A percentile compares a stretch with the other conserved stretches of the same genome.
phyloP scores from a whole-genome alignment of 805 yeast genomes.

The Lachancea nothofagi region DNA sequence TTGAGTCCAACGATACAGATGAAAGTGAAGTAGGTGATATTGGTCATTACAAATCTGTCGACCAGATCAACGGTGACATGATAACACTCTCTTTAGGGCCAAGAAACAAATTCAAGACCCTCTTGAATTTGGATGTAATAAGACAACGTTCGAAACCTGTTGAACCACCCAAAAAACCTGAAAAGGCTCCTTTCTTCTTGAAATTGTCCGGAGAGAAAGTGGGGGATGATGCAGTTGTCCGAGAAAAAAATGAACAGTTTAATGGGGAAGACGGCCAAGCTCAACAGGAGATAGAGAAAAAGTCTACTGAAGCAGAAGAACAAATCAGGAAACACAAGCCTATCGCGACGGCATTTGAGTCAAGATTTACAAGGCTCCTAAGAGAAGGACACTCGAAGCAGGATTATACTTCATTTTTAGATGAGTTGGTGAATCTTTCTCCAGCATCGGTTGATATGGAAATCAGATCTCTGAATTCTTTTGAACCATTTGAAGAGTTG shows the following conservation, averaged over 20 bases:
- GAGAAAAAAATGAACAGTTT: constrained; percentile 27
- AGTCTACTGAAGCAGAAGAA: constrained; percentile 25
- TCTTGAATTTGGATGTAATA: constrained; percentile 76
- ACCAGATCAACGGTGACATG: constrained; percentile 57
- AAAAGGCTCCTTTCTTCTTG: constrained; percentile 76
- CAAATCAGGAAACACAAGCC: constrained; percentile 27
- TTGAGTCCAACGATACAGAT: constrained; percentile 40
- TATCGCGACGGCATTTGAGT: constrained; percentile 51
- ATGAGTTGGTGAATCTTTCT: constrained; percentile 51
- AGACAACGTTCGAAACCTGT: constrained; percentile 83
- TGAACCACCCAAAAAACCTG: constrained; percentile 82
- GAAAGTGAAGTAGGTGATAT: constrained; percentile 32
- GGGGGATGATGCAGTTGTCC: constrained; percentile 56
- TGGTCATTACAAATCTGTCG: constrained; percentile 45
- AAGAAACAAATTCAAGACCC: constrained; percentile 68
- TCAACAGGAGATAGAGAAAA: constrained; percentile 12
- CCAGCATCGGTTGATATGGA: constrained; percentile 84
- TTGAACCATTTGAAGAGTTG: constrained; percentile 65
- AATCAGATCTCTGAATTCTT: constrained; percentile 66
- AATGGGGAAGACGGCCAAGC: constrained; percentile 3
- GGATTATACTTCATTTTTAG: constrained; percentile 48
- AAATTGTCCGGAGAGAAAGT: constrained; percentile 58
- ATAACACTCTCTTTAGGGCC: constrained; percentile 75
- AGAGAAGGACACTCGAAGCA: constrained; percentile 43
- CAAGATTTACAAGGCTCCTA: constrained; percentile 61